A percentile compares a stretch with the other conserved stretches of the same genome.
phyloP scores from a whole-genome alignment of 768 basidiomycete genomes.

The Gloeopeniophorella convolvens region DNA sequence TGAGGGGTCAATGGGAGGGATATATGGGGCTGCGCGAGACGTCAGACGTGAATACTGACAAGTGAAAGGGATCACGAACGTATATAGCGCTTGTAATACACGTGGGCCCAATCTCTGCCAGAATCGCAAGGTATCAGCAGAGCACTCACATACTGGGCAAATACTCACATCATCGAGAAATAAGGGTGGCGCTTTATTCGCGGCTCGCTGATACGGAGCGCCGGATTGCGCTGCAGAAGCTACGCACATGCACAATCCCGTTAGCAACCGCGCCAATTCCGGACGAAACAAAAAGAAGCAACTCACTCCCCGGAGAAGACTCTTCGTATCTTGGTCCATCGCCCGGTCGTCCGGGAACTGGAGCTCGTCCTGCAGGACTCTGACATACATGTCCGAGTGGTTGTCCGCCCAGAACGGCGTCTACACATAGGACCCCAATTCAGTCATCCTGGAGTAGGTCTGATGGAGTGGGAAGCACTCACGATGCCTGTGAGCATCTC shows the following conservation, averaged over 20 bases:
- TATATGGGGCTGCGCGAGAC: conserved; percentile 67
- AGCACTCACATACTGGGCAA: conserved; percentile 36
- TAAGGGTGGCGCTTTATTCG: conserved; percentile 92
- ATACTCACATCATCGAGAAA: conserved; percentile 82
- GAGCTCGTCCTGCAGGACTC: conserved; percentile 85
- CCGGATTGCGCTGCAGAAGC: conserved; percentile 92
- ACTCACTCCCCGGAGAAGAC: conserved; percentile 88
- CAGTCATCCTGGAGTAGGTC: conserved; percentile 8
- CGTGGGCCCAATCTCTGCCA: conserved; percentile 85
- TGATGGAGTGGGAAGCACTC: conserved; percentile 33
- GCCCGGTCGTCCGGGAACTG: conserved; percentile 84
- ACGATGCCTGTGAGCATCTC: conserved; percentile 97
- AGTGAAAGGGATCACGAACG: conserved; percentile 44
- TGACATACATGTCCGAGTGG: conserved; percentile 91
- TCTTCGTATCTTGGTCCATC: conserved; percentile 94
- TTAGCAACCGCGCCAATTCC: background rate
- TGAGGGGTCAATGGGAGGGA: conserved; percentile 83
- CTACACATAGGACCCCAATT: conserved; percentile 34
- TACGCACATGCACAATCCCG: conserved; percentile 28
- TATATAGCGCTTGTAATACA: conserved; percentile 91
- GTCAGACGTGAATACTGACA: conserved; percentile 14
- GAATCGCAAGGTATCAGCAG: conserved; percentile 15
- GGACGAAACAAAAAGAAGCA: background rate
- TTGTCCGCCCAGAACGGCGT: conserved; percentile 92
- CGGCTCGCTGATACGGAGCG: conserved; percentile 85